A percentile compares a stretch with the other conserved stretches of the same genome.
These are phyloP conservation scores for Pythium utonaiense DNA, from an alignment of 352 stramenopile genomes.

Conservation along the genomic window DNA sequence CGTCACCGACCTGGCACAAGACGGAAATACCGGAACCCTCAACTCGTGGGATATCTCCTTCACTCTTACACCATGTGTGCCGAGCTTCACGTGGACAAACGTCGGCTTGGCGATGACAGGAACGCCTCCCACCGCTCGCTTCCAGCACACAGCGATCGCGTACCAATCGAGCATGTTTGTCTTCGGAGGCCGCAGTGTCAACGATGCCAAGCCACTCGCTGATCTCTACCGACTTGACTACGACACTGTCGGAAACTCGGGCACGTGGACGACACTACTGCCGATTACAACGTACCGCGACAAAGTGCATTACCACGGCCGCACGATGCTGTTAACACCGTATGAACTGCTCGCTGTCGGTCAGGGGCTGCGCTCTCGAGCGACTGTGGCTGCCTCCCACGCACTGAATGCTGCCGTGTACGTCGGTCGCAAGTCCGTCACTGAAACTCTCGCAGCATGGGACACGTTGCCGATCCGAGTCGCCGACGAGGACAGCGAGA, in stretches of 20 bases:
- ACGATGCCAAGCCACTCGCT: constrained; percentile 28
- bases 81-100: constrained; percentile 52
- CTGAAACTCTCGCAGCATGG: constrained; percentile 44
- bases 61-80: constrained; percentile 45
- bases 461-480: constrained; percentile 10
- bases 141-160: constrained; percentile 57
- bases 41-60: constrained; percentile 55
- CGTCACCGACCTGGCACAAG: constrained; percentile 36
- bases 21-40: constrained; percentile 40
- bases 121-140: constrained; percentile 39
- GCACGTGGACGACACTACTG: constrained; percentile 44
- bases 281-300: constrained; percentile 12
- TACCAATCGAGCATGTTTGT: constrained; percentile 66
- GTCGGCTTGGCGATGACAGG: constrained; percentile 30
- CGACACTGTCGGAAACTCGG: constrained; percentile 16
- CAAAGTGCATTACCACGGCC: constrained; percentile 31
- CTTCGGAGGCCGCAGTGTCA: constrained; percentile 42
- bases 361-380: constrained; percentile 26
- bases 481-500: constrained; percentile 4
- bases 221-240: constrained; percentile 74
- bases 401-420: constrained; percentile 30
- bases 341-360: constrained; percentile 47
- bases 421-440: constrained; percentile 36
- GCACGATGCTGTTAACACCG: constrained; percentile 37
- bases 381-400: constrained; percentile 10